Conservation (phyloP, 164 flowering plant species). For the Nymphaea thermarum region DNA sequence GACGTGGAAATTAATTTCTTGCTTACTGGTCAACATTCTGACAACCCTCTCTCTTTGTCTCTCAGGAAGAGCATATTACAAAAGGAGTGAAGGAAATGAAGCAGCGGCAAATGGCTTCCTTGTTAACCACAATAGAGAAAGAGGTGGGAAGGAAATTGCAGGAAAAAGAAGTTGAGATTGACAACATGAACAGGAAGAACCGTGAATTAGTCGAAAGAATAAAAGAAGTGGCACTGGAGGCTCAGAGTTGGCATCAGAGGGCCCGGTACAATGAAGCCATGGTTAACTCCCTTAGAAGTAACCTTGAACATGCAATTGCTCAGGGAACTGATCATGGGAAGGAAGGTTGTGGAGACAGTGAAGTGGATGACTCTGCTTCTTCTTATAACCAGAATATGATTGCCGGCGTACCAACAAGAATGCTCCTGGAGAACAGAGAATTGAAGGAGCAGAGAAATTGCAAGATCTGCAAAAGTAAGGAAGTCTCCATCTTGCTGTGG, state of each 20-base stretch:
- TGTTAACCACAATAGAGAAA: conserved; percentile 47
- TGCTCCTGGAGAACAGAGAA: conserved; percentile 6
- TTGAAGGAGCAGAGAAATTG: conserved; percentile 31
- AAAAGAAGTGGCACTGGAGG: conserved; percentile 58
- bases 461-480: conserved; percentile 51
- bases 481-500: conserved; percentile 61
- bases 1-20: neutral
- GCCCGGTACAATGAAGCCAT: conserved; percentile 72
- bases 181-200: conserved; percentile 61
- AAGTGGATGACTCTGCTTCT: conserved; percentile 65
- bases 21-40: neutral
- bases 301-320: conserved; percentile 58
- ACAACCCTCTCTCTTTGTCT: neutral
- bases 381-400: conserved; percentile 36
- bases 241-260: conserved; percentile 62
- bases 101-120: conserved; percentile 53
- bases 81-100: conserved; percentile 64
- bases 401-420: conserved; percentile 12
- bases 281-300: conserved; percentile 46
- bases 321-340: conserved; percentile 51
- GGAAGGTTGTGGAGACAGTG: conserved; percentile 86
- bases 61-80: conserved; percentile 59
- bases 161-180: conserved; percentile 58
- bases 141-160: conserved; percentile 35
- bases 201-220: conserved; percentile 55